Percentiles rank a stretch among this genome's conserved stretches.
These are phyloP conservation scores for Candida golubevii DNA, from an alignment of 805 yeast species.

Conservation along the genomic window DNA sequence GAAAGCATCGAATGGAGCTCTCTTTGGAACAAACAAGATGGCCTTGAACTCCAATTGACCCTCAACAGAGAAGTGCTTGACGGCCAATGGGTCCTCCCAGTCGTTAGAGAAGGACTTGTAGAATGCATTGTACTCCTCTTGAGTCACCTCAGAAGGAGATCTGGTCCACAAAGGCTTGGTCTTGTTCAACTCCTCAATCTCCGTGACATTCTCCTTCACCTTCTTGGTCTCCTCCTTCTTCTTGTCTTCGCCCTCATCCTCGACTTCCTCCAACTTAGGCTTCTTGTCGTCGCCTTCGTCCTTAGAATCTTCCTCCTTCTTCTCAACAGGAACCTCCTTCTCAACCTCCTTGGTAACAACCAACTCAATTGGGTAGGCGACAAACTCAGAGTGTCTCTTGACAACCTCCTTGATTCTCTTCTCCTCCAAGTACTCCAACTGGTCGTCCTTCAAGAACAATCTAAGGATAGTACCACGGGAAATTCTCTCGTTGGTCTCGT, in stretches of 20 bases:
- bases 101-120: slow-evolving; percentile 99
- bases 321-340: slow-evolving; percentile 90
- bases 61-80: slow-evolving; percentile 98
- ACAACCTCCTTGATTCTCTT: slow-evolving; percentile 99
- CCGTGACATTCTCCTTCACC: slow-evolving; percentile 88
- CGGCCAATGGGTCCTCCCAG: slow-evolving; percentile 99
- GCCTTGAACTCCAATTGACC: slow-evolving; percentile 99
- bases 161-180: slow-evolving; percentile 99
- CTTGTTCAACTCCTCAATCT: slow-evolving; percentile 97
- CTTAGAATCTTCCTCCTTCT: slow-evolving; percentile 51
- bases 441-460: slow-evolving; percentile 97
- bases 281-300: slow-evolving; percentile 54
- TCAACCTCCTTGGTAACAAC: slow-evolving; percentile 98
- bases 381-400: slow-evolving; percentile 99
- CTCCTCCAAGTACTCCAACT: slow-evolving; percentile 98
- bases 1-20: slow-evolving; percentile 98
- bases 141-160: slow-evolving; percentile 94
- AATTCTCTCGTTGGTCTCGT: slow-evolving; percentile 78
- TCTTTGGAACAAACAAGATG: slow-evolving; percentile 93
- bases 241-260: slow-evolving; percentile 51
- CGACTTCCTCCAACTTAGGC: slow-evolving; percentile 70
- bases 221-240: slow-evolving; percentile 78
- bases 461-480: slow-evolving; percentile 95
- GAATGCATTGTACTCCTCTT: slow-evolving; percentile 98
- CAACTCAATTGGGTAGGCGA: slow-evolving; percentile 97